Base-by-base conservation (phyloP, 768 basidiomycete species). In the Boletales sp. region DNA sequence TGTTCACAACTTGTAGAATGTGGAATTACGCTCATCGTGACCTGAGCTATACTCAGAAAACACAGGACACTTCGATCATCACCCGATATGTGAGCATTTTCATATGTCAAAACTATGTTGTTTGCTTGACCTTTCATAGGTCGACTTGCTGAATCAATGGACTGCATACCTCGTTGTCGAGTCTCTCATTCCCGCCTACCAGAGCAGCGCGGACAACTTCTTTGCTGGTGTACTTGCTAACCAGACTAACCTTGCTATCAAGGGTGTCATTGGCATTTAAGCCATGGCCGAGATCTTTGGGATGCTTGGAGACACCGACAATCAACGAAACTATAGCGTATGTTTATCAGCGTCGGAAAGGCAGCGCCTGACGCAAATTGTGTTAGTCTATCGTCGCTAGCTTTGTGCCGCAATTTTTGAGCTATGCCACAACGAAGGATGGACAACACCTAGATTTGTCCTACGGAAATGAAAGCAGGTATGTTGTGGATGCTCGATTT, bases 1-100 rank as follows among this genome's bases (percentile, higher is more conserved):
- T 15, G 14, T 24, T 58, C 13, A 61, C 27, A 18, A 31, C 18
- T n/a, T 46, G 32, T 42, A 83, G 86, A 87, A 67, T 82, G 81
- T 50, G 86, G 83, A 14, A 86, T 87, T 59, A 85, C 85, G 82
- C 69, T 87, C 7, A 84, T 86, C 63, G 84, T 86, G 84, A 72
- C 82, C 2, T 84, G 45, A 79, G 78, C 54, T 82, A 85, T 56
- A 77, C 77, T 2, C 81, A 80, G 51, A 74, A 70, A 54, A 73
- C 79, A 0, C 69, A 70, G 13, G 81, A 84, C 55, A 62, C 47
- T n/a, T 77, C 79, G 1, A 75, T 82, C 42, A 59, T 86, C 79
- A 1, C 68, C 78, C 17, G 74, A 5, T 61, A 61, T 29, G 59
- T 61, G 12, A 18, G 52, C 17, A 9, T 59, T 14, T 3, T 45